Evolutionary conservation across 352 stramenopile species (phyloP).

Genomic region (Pythium graminicola): DNA sequence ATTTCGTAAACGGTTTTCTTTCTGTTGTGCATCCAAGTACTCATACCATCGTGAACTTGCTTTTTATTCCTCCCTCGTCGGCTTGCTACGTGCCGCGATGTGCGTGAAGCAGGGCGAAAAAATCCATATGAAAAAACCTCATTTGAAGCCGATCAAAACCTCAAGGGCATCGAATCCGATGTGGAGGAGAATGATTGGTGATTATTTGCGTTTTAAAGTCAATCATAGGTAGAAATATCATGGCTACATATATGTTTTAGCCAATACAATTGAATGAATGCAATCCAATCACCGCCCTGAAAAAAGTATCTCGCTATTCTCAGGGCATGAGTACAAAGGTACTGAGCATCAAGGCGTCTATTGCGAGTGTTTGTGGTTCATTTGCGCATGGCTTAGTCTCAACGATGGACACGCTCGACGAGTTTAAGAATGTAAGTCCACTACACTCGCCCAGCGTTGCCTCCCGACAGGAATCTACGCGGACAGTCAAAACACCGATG

Average conservation of each 20-base stretch:
- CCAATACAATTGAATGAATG: not conserved
- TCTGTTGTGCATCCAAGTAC: not conserved
- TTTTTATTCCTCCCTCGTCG: constrained; percentile 1
- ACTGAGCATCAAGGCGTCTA: no score
- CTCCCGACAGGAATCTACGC: constrained; percentile 12
- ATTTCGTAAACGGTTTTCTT: not conserved
- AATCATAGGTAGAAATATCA: no score
- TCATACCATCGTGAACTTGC: constrained; percentile 13
- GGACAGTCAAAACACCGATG: constrained; percentile 12
- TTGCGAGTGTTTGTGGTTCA: not conserved
- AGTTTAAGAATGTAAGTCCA: constrained; percentile 24
- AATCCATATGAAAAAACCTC: constrained; percentile 19
- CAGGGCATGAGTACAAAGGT: not conserved
- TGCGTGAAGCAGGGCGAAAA: constrained; percentile 27
- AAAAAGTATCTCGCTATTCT: constrained; percentile 23
- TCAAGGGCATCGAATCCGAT: no score
- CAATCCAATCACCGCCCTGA: not conserved
- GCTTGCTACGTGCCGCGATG: constrained; percentile 24
- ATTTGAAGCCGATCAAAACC: not conserved
- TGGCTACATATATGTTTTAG: not conserved
- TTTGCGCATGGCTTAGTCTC: not conserved
- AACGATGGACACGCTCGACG: constrained; percentile 21
- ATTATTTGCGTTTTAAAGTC: no score
- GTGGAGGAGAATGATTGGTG: constrained; percentile 7
- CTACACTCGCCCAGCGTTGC: constrained; percentile 17